These are phyloP conservation scores for Phyllosticta citrichinensis DNA, from an alignment of 2,329 filamentous ascomycete species.

Conservation along the genomic window DNA sequence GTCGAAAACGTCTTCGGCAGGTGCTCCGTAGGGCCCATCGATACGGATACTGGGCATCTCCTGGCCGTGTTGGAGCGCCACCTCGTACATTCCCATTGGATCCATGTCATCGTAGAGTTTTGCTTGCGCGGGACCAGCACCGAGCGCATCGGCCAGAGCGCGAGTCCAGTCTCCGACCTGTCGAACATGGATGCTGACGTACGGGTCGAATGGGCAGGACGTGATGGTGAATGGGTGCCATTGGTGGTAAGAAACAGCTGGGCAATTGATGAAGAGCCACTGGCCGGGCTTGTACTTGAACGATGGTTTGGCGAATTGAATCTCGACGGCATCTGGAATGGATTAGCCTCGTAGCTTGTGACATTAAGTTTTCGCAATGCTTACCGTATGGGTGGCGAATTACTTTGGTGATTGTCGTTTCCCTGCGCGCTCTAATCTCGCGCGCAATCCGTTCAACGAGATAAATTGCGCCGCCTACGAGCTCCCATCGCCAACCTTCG, in stretches of 20 bases:
- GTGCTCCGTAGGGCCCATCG: conserved; percentile 92
- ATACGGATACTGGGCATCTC: conserved; percentile 84
- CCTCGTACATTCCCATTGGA: conserved; percentile 94
- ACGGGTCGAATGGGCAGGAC: conserved; percentile 91
- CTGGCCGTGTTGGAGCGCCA: conserved; percentile 86
- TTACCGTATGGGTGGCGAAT: conserved; percentile 89
- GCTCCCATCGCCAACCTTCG: conserved; percentile 93
- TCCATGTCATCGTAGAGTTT: conserved; percentile 88
- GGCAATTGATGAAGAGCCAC: conserved; percentile 94
- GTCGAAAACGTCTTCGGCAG: conserved; percentile 93
- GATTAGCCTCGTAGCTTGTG: background rate
- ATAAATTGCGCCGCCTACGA: conserved; percentile 77
- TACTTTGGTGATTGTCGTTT: conserved; percentile 85
- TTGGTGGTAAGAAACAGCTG: conserved; percentile 76
- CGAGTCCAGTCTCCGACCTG: conserved; percentile 96
- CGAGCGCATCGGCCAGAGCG: conserved; percentile 89
- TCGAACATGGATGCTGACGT: conserved; percentile 87
- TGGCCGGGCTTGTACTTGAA: conserved; percentile 98
- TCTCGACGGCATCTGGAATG: conserved; percentile 73
- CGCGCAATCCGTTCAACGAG: conserved; percentile 81
- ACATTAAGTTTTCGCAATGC: conserved; percentile 18
- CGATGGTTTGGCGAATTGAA: conserved; percentile 91
- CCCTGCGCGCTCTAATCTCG: conserved; percentile 72
- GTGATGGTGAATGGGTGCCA: conserved; percentile 99
- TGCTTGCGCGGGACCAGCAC: conserved; percentile 75